Base-by-base conservation (phyloP, 2,329 filamentous ascomycete genomes). In the Cercospora sesami region DNA sequence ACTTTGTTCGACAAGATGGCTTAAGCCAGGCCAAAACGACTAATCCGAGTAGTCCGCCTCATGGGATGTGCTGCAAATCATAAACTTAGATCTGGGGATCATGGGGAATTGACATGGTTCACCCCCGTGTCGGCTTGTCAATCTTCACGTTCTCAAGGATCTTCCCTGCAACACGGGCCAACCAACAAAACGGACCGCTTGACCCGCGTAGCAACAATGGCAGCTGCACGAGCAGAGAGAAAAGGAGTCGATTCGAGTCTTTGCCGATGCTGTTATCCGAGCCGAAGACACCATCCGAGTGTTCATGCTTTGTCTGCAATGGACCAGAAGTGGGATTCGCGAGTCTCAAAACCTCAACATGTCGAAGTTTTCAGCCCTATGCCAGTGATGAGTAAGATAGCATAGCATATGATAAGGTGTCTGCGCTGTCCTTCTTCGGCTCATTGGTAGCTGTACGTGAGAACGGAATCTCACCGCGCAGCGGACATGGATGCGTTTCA, bases 21-120 rank as follows among this genome's bases (percentile, higher is more conserved):
- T 30, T 2, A 10, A 36, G 16, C 55, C 55, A 36, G 55, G 55
- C 14, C 28, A 23, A 36, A n/a, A 23, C 31, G 30, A 28, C 21
- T 7, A 7, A 53, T 45, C 62, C 62, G 62, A 23, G 39, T 31
- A n/a, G 39, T 64, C 62, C 62, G 62, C n/a, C 16, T 23, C 62
- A 64, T 64, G 62, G 62, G 53, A 48, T 18, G 12, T 58, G 61
- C 53, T 64, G 33, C 12, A 39, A 36, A 16, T 26, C 23, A 12
- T n/a, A n/a, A 59, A 64, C 48, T 42, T 42, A 58, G 16, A 42
- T 58, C 62, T 31, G 26, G 62, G 62, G 21, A 33, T 23, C 18
- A 23, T 36, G 30, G 16, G 28, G 55, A 59, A 36, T 10, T 12
- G 28, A 36, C 55, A 59, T 59, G 55, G 28, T n/a, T 18, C n/a